Base-by-base conservation (phyloP, 2,329 filamentous ascomycete species). In the Ophiosphaerella narmari region DNA sequence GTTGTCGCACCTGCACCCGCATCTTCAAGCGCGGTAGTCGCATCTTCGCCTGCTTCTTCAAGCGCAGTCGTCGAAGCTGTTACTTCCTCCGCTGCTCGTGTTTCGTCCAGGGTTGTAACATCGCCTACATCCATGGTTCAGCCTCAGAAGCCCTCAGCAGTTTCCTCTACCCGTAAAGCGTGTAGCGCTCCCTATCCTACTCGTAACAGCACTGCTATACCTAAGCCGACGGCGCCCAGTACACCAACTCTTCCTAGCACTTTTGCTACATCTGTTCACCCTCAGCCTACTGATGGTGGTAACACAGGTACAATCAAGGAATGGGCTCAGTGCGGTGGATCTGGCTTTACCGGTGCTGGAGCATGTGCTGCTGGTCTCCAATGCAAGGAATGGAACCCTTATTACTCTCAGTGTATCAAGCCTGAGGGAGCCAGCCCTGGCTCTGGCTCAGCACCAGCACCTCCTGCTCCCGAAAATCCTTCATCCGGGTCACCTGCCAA, bases 361-460 rank as follows among this genome's bases (percentile, higher is more conserved):
- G 49, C 59, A 23, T 80, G 78, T 47, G 71, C 68, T 4, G 48
- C 62, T 33, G 77, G 76, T 7, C 61, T 57, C 26, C 63, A 62
- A 8, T 80, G 78, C 68, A 68, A 71, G 43, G 61, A 62, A 4
- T 63, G 54, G 49, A 80, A 80, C 67, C 60, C 67, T 2, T 80
- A 73, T 59, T 80, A 80, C 68, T 73, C 57, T 35, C 78, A 80
- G 70, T 80, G 78, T 60, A 24, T 68, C 31, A 43, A 60, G 48
- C 31, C 56, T 13, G 55, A 58, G 38, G 55, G 35, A 24, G 45
- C 44, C 21, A 39, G 55, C 35, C 50, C 54, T 8, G 46, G 40
- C 34, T 47, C 54, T 23, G 48, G 49, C 52, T 53, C 55, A 39
- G 53, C 45, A 11, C 38, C 49, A 5, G 23, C 29, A 34, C 50